Conservation (phyloP, 108 stramenopile species). For the Fistulifera pelliculosa region DNA sequence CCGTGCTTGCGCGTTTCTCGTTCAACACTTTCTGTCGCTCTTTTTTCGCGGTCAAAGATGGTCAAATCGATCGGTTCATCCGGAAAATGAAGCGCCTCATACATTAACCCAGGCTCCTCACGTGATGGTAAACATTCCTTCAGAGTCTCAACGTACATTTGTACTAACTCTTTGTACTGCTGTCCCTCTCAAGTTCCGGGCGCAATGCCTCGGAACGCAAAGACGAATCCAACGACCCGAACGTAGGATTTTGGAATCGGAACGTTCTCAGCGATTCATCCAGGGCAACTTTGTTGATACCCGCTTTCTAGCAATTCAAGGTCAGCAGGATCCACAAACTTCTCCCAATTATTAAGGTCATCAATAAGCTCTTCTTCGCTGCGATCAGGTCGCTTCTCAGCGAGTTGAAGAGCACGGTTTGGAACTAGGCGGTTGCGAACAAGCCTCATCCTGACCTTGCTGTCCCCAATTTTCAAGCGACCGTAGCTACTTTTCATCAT, state of each 20-base stretch:
- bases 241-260: slow-evolving; percentile 62
- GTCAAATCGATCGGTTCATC: slow-evolving; percentile 55
- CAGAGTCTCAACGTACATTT: slow-evolving; percentile 26
- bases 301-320: slow-evolving; percentile 45
- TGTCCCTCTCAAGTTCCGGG: slow-evolving; percentile 38
- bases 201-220: slow-evolving; percentile 50
- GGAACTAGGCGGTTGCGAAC: slow-evolving; percentile 33
- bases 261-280: slow-evolving; percentile 58
- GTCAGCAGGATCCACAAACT: slow-evolving; percentile 68
- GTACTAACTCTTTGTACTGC: slow-evolving; percentile 35
- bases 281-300: slow-evolving; percentile 49
- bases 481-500: slow-evolving; percentile 24
- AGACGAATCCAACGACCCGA: slow-evolving; percentile 60
- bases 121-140: slow-evolving; percentile 33
- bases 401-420: slow-evolving; percentile 3
- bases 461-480: slow-evolving; percentile 5
- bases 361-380: slow-evolving; percentile 55
- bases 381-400: slow-evolving; percentile 45
- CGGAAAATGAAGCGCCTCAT: slow-evolving; percentile 50
- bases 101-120: slow-evolving; percentile 56
- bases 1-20: slow-evolving; percentile 15
- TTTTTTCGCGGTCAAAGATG: slow-evolving; percentile 52
- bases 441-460: slow-evolving; percentile 15
- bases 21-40: slow-evolving; percentile 33
- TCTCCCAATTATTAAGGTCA: slow-evolving; percentile 69